Evolutionary conservation across 1,139 yeast species (phyloP).

Genomic region (Pichia sp.): DNA sequence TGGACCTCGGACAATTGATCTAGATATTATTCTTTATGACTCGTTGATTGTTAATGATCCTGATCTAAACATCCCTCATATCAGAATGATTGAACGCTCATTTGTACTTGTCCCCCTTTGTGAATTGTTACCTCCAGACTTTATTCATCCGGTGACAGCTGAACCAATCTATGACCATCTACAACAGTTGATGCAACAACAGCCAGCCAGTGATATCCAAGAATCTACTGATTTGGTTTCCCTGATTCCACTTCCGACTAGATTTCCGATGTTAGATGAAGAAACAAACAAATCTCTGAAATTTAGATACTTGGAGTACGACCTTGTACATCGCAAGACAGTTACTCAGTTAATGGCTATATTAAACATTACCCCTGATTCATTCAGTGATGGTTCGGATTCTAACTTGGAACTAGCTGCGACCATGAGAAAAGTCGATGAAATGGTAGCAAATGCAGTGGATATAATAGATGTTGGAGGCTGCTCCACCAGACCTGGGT

Average conservation of each 20-base stretch:
- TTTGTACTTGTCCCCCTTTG: constrained; percentile 88
- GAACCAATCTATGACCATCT: constrained; percentile 72
- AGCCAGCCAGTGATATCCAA: constrained; percentile 38
- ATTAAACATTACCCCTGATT: constrained; percentile 87
- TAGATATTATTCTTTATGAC: constrained; percentile 82
- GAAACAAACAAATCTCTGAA: constrained; percentile 8
- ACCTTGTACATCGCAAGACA: constrained; percentile 33
- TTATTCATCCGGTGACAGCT: constrained; percentile 76
- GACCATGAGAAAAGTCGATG: constrained; percentile 42
- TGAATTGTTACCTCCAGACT: constrained; percentile 65
- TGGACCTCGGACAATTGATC: constrained; percentile 88
- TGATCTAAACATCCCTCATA: constrained; percentile 76
- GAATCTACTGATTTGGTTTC: constrained; percentile 44
- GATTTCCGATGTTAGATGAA: constrained; percentile 13
- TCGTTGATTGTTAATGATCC: constrained; percentile 50
- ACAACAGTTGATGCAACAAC: constrained; percentile 42
- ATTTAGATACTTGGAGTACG: constrained; percentile 38
- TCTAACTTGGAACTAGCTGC: constrained; percentile 38
- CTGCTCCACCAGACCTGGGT: constrained; percentile 84
- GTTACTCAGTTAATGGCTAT: constrained; percentile 74
- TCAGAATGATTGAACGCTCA: constrained; percentile 79
- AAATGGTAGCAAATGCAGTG: constrained; percentile 45
- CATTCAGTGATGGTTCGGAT: constrained; percentile 87
- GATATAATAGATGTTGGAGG: constrained; percentile 88
- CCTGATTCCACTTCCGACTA: constrained; percentile 42